Evolutionary conservation across 768 basidiomycete species (phyloP).

Genomic region (Neoboletus magnificus): DNA sequence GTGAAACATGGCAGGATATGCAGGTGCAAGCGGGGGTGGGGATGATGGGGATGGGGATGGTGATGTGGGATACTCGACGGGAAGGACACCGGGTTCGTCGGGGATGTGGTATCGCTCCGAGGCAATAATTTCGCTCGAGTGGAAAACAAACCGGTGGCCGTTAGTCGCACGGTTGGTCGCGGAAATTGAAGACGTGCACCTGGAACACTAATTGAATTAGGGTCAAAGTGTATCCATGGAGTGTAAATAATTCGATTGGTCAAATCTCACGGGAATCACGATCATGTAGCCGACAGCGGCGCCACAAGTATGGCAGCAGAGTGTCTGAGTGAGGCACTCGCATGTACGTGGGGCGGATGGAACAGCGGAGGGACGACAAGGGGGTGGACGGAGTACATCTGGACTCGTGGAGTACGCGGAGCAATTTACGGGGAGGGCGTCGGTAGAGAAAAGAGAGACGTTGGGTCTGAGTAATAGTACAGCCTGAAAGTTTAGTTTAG

Average conservation of each 20-base stretch:
- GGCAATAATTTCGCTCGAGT: conserved; percentile 63
- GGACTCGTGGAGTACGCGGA: conserved; percentile 57
- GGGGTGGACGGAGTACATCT: conserved; percentile 39
- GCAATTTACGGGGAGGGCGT: conserved; percentile 75
- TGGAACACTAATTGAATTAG: conserved; percentile 46
- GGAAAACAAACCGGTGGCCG: conserved; percentile 85
- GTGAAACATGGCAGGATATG: conserved; percentile 28
- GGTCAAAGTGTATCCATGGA: conserved; percentile 8
- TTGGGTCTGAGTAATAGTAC: conserved; percentile 79
- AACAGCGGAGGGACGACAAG: conserved; percentile 35
- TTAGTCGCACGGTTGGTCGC: conserved; percentile 71
- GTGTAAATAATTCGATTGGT: conserved; percentile 1
- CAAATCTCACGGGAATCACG: conserved; percentile 51
- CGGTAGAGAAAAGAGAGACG: conserved; percentile 80
- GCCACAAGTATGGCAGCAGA: conserved; percentile 81
- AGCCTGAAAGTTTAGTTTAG: conserved; percentile 45
- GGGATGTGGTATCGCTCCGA: conserved; percentile 62
- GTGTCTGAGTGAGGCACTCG: conserved; percentile 79
- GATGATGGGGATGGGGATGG: conserved; percentile 32
- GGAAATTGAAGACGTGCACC: conserved; percentile 70
- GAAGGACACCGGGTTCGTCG: conserved; percentile 61
- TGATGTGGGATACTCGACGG: conserved; percentile 36
- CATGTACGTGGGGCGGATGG: conserved; percentile 55
- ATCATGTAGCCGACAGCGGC: conserved; percentile 76
- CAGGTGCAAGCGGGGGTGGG: conserved; percentile 29